A percentile compares a stretch with the other conserved stretches of the same genome.
Conservation (phyloP, 1,139 yeast species). For the Pichia kudriavzevii region DNA sequence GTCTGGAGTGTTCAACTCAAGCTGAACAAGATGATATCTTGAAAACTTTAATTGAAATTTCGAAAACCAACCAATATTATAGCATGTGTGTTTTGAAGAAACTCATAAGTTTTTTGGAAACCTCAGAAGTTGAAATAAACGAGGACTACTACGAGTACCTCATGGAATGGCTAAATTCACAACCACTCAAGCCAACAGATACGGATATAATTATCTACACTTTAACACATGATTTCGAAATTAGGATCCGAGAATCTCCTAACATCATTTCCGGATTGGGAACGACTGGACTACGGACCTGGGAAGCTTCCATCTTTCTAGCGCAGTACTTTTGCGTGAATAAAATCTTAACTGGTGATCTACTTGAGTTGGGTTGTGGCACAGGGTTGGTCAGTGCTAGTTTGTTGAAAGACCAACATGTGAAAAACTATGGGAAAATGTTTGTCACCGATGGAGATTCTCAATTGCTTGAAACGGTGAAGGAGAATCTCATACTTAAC, state of each 20-base stretch:
- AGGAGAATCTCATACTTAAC: conserved; percentile 43
- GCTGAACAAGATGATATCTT: conserved; percentile 22
- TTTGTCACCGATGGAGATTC: conserved; percentile 75
- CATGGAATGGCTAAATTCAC: conserved; percentile 36
- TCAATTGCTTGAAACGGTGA: conserved; percentile 46
- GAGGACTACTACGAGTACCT: conserved; percentile 48
- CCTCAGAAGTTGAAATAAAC: conserved; percentile 28
- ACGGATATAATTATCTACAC: conserved; percentile 43
- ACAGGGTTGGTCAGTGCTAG: conserved; percentile 78
- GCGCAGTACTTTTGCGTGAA: conserved; percentile 43
- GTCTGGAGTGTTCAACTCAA: too few species aligned
- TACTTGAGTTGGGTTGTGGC: conserved; percentile 78
- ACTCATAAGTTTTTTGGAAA: conserved; percentile 30
- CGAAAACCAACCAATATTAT: conserved; percentile 41
- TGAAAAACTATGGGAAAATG: conserved; percentile 26
- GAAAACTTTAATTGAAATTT: conserved; percentile 20
- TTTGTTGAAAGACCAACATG: conserved; percentile 27
- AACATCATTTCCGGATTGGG: conserved; percentile 61
- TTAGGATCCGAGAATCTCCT: conserved; percentile 54
- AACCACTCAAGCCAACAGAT: conserved; percentile 37
- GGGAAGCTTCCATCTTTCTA: conserved; percentile 87
- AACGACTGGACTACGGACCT: conserved; percentile 83
- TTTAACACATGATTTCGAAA: conserved; percentile 26
- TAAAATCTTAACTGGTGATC: conserved; percentile 1
- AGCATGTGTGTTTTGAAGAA: conserved; percentile 38